phyloP scores from a whole-genome alignment of 768 basidiomycete genomes.

The Boletus sp. region DNA sequence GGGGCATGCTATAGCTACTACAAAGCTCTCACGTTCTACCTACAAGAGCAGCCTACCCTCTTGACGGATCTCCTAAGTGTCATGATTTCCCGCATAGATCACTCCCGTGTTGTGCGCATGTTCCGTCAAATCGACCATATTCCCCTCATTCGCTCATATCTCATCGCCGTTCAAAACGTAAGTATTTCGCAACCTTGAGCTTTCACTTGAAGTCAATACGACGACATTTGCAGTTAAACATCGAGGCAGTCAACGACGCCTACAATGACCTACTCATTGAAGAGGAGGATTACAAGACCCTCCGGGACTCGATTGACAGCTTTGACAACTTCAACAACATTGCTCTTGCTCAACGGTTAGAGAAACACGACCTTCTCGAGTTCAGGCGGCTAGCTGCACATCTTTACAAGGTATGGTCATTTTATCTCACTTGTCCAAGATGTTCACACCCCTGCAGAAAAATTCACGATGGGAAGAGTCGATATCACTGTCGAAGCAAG shows the following conservation, averaged over 20 bases:
- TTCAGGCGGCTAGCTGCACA: conserved; percentile 95
- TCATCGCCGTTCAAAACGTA: conserved; percentile 94
- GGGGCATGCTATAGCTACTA: conserved; percentile 64
- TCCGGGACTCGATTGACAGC: conserved; percentile 96
- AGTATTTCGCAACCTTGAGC: conserved; percentile 23
- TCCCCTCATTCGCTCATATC: conserved; percentile 92
- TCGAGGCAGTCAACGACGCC: conserved; percentile 96
- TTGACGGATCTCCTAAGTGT: conserved; percentile 92
- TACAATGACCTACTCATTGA: conserved; percentile 98
- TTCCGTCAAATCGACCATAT: conserved; percentile 96
- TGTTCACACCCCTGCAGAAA: conserved; percentile 54
- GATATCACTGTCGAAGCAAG: conserved; percentile 90
- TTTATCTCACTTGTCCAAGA: not conserved
- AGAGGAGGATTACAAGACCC: conserved; percentile 97
- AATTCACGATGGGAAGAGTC: conserved; percentile 96
- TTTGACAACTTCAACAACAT: conserved; percentile 98
- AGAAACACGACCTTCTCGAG: conserved; percentile 89
- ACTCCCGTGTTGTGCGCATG: conserved; percentile 91
- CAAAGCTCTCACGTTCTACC: conserved; percentile 91
- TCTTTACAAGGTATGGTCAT: conserved; percentile 76
- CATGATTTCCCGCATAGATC: conserved; percentile 92
- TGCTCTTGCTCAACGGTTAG: conserved; percentile 77
- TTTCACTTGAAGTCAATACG: not conserved
- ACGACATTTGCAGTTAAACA: conserved; percentile 70
- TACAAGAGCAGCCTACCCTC: conserved; percentile 89